These are phyloP conservation scores for Nyssa sinensis DNA, from an alignment of 148 eudicot genomes.

Conservation along the genomic window DNA sequence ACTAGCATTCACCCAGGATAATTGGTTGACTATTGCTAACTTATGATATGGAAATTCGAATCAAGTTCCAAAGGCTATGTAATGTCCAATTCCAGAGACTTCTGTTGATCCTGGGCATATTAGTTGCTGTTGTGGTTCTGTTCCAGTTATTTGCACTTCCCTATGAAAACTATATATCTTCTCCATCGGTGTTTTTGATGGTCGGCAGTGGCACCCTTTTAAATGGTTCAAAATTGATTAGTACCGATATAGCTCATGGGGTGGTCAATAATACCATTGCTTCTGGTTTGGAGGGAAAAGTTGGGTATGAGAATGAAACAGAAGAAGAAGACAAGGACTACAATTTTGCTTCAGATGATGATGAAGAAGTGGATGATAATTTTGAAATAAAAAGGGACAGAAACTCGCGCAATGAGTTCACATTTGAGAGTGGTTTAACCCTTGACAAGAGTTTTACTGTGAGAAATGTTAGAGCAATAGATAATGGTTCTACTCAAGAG, in stretches of 20 bases:
- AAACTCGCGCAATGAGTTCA: not conserved
- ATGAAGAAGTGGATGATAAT: not conserved
- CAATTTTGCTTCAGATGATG: not conserved
- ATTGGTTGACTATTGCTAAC: constrained; percentile 7
- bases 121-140: constrained; percentile 28
- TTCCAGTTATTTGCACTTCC: constrained; percentile 36
- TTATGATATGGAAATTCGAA: constrained; percentile 25
- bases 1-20: not conserved
- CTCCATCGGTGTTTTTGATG: not conserved
- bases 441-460: constrained; percentile 12
- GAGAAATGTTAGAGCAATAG: constrained; percentile 11
- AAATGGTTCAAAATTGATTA: constrained; percentile 4
- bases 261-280: not conserved
- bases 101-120: constrained; percentile 28
- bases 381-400: not conserved
- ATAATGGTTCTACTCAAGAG: constrained; percentile 11
- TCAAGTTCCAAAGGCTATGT: constrained; percentile 20
- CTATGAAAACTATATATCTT: constrained; percentile 14
- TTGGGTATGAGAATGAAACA: constrained; percentile 18
- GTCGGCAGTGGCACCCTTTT: constrained; percentile 5
- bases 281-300: constrained; percentile 17
- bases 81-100: constrained; percentile 27
- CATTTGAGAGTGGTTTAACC: constrained; percentile 9
- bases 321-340: constrained; percentile 10
- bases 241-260: constrained; percentile 3